phyloP scores from a whole-genome alignment of 805 yeast species.

The Isabelozyma rhagii region DNA sequence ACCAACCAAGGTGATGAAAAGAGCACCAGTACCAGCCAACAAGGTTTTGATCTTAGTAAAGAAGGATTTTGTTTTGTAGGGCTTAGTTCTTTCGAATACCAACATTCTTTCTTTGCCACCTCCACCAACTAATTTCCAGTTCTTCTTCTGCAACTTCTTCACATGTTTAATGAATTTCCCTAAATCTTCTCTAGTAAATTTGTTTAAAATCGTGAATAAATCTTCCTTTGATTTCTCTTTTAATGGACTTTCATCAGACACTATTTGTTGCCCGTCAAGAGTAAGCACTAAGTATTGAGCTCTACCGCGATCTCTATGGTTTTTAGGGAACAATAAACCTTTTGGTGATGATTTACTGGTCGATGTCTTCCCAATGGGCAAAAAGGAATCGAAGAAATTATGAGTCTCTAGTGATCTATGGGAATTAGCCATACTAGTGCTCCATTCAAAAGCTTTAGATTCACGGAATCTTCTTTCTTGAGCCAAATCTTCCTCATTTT shows the following conservation, averaged over 20 bases:
- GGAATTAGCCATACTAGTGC: slow-evolving; percentile 30
- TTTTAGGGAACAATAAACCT: slow-evolving; percentile 15
- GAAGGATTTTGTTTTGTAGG: not conserved
- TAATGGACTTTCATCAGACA: slow-evolving; percentile 36
- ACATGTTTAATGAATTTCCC: slow-evolving; percentile 31
- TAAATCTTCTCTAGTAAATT: slow-evolving; percentile 32
- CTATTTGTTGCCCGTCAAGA: slow-evolving; percentile 31
- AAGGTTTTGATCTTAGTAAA: slow-evolving; percentile 13
- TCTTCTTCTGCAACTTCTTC: slow-evolving; percentile 39
- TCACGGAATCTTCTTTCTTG: slow-evolving; percentile 47
- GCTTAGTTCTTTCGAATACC: slow-evolving; percentile 8
- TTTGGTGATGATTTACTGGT: slow-evolving; percentile 1
- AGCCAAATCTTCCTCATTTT: slow-evolving; percentile 32
- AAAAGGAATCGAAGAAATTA: slow-evolving; percentile 46
- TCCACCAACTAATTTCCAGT: slow-evolving; percentile 58
- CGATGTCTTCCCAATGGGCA: slow-evolving; percentile 5
- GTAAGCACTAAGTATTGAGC: slow-evolving; percentile 28
- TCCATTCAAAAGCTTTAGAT: slow-evolving; percentile 52
- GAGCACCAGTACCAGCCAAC: slow-evolving; percentile 24
- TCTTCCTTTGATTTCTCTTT: slow-evolving; percentile 37
- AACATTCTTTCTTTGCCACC: slow-evolving; percentile 9
- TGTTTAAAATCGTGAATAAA: slow-evolving; percentile 36
- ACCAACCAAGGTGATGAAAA: slow-evolving; percentile 18
- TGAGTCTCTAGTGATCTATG: slow-evolving; percentile 38
- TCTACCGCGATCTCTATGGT: slow-evolving; percentile 1